Evolutionary conservation across 1,139 yeast genomes (phyloP).

Genomic region (Magnusiomyces fungicola): DNA sequence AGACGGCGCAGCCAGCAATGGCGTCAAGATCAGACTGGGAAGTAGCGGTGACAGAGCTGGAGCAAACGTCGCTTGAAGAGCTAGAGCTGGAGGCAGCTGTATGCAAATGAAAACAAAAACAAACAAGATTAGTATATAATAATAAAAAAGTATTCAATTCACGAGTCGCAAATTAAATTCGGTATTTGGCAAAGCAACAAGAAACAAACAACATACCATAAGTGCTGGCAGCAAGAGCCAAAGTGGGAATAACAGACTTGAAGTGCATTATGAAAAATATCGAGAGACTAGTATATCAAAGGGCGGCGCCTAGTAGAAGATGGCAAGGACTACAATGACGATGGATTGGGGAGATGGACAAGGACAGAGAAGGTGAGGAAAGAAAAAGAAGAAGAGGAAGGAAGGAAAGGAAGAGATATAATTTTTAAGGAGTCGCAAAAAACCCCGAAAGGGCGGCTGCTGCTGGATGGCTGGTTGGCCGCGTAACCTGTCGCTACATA

Average conservation of each 20-base stretch:
- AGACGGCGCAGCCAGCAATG: conserved; percentile 66
- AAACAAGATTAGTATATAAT: too few species aligned
- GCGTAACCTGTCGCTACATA: too few species aligned
- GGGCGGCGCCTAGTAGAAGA: neutral
- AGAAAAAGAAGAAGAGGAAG: neutral
- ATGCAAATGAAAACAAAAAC: too few species aligned
- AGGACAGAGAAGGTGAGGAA: neutral
- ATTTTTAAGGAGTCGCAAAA: too few species aligned
- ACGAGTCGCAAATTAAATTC: too few species aligned
- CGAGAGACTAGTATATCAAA: neutral
- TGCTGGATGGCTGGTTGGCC: too few species aligned
- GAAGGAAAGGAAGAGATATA: neutral
- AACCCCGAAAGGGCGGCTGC: too few species aligned
- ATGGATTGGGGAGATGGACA: neutral
- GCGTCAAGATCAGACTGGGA: conserved; percentile 71
- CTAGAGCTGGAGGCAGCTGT: conserved; percentile 10
- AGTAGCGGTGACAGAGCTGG: conserved; percentile 35
- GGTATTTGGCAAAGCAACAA: too few species aligned
- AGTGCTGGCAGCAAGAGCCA: neutral
- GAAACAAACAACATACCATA: neutral
- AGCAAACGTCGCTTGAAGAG: conserved; percentile 18
- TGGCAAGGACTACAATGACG: neutral
- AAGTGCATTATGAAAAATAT: conserved; percentile 1
- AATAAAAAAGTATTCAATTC: too few species aligned
- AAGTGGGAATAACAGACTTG: neutral